A percentile compares a stretch with the other conserved stretches of the same genome.
These are phyloP conservation scores for Diutina mesorugosa DNA, from an alignment of 1,139 yeast genomes.

Conservation along the genomic window DNA sequence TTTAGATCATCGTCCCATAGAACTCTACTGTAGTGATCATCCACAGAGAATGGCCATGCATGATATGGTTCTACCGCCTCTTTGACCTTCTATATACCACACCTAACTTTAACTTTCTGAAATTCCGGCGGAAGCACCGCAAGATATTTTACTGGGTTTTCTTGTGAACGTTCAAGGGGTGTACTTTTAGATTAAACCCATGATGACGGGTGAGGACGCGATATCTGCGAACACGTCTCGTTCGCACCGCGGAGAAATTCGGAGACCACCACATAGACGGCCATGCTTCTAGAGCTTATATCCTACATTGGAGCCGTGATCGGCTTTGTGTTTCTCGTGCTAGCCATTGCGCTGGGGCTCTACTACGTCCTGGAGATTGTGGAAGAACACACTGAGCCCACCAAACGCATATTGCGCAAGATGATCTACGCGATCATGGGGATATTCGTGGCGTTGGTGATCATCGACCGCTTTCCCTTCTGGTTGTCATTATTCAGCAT, in stretches of 20 bases:
- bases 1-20: not conserved
- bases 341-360: conserved; percentile 67
- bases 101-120: too few relatives aligned
- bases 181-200: too few relatives aligned
- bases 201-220: not conserved
- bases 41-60: too few relatives aligned
- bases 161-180: too few relatives aligned
- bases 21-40: too few relatives aligned
- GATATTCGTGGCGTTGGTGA: conserved; percentile 39
- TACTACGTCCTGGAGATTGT: conserved; percentile 86
- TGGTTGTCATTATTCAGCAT: conserved; percentile 53
- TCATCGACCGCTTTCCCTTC: conserved; percentile 73
- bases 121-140: too few relatives aligned
- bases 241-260: not conserved
- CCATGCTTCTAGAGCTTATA: conserved; percentile 28
- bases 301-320: conserved; percentile 58
- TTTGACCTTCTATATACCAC: too few relatives aligned
- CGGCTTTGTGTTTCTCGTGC: conserved; percentile 60
- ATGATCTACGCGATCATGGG: conserved; percentile 48
- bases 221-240: not conserved
- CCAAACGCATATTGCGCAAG: conserved; percentile 54
- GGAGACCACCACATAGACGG: not conserved
- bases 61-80: too few relatives aligned
- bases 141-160: too few relatives aligned
- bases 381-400: conserved; percentile 84